Percentiles rank a stretch among this genome's conserved stretches.
These are phyloP conservation scores for Pouteria campechiana DNA, from an alignment of 179 eudicot species.

Conservation along the genomic window DNA sequence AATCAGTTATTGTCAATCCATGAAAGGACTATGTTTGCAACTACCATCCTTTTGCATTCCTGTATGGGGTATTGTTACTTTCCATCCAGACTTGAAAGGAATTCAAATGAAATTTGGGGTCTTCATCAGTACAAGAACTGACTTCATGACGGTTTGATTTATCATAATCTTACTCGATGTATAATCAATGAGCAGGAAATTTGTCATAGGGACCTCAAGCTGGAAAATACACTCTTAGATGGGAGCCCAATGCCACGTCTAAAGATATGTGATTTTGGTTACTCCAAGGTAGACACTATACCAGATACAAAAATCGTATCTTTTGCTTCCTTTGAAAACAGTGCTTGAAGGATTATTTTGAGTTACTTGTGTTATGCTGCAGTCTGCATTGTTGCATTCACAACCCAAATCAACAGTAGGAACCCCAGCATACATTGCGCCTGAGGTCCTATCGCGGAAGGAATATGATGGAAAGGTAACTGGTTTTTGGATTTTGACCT, in stretches of 20 bases:
- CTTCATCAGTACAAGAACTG: no score
- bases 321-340: background rate
- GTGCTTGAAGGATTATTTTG: background rate
- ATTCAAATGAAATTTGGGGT: no score
- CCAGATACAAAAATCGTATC: no score
- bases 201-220: conserved; percentile 84
- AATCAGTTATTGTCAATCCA: no score
- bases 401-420: conserved; percentile 98
- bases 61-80: no score
- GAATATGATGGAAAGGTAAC: conserved; percentile 94
- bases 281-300: conserved; percentile 55
- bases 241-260: conserved; percentile 89
- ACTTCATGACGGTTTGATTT: no score
- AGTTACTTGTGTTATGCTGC: conserved; percentile 3
- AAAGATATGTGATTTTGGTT: conserved; percentile 95
- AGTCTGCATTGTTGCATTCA: conserved; percentile 94
- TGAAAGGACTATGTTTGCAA: no score
- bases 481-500: background rate
- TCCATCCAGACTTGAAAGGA: no score
- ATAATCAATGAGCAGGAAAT: no score
- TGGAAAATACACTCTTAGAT: conserved; percentile 86
- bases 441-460: conserved; percentile 79
- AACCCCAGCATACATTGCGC: conserved; percentile 96
- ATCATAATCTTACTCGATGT: no score
- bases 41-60: no score